These are phyloP conservation scores for Paxillus ammoniavirescens DNA, from an alignment of 768 basidiomycete genomes.

Conservation along the genomic window DNA sequence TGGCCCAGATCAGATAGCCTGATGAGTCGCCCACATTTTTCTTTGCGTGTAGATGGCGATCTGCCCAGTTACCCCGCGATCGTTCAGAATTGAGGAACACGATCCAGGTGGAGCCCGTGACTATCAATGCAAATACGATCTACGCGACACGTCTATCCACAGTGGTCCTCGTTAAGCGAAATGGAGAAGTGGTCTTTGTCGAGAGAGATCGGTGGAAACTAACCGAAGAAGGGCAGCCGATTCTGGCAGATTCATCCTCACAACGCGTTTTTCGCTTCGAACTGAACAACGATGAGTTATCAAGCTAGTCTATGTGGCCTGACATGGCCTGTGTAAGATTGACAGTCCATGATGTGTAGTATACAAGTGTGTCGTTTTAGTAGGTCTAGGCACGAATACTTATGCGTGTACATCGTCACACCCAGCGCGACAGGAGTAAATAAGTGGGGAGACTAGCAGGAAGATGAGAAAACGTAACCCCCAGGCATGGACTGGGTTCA, in stretches of 20 bases:
- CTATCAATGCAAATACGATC: slow-evolving; percentile 19
- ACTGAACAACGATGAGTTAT: slow-evolving; percentile 22
- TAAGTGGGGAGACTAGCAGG: slow-evolving; percentile 15
- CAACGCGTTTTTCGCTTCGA: slow-evolving; percentile 55
- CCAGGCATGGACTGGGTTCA: slow-evolving; percentile 29
- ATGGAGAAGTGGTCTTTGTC: slow-evolving; percentile 61
- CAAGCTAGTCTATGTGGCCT: slow-evolving; percentile 18
- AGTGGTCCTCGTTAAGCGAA: slow-evolving; percentile 60
- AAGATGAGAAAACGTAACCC: neutral
- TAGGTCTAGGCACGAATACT: slow-evolving; percentile 29
- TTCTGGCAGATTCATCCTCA: slow-evolving; percentile 38
- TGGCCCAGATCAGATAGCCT: slow-evolving; percentile 6
- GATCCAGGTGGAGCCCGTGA: slow-evolving; percentile 60
- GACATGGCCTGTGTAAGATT: slow-evolving; percentile 10
- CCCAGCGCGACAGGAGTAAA: slow-evolving; percentile 31
- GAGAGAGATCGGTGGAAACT: slow-evolving; percentile 71
- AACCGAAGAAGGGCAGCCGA: slow-evolving; percentile 36
- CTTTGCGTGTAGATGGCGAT: slow-evolving; percentile 22
- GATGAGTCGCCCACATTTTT: neutral
- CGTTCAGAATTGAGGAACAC: slow-evolving; percentile 59
- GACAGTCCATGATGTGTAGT: slow-evolving; percentile 34
- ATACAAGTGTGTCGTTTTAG: slow-evolving; percentile 26
- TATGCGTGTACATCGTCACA: slow-evolving; percentile 27
- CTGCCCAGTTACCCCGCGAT: slow-evolving; percentile 40
- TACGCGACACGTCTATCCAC: slow-evolving; percentile 79